Base-by-base conservation (phyloP, 805 yeast genomes). In the Scheffersomyces stipitis region DNA sequence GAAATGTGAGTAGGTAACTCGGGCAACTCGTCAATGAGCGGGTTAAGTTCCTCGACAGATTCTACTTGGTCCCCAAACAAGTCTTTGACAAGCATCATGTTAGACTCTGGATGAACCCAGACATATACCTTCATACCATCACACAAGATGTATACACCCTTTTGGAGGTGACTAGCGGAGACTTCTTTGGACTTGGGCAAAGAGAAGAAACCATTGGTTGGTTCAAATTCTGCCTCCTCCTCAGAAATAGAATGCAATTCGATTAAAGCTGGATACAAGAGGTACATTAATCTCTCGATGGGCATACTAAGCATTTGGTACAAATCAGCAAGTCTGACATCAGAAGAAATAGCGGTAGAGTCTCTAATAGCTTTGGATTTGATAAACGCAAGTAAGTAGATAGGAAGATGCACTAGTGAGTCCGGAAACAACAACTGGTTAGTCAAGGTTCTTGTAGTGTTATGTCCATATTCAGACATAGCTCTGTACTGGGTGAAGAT, bases 371-470 rank as follows among this genome's bases (percentile, higher is more conserved):
- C 80, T 36, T 69, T 73, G 1, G 84, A 56, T 56, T 91, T 93
- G 46, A 81, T 73, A 41, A 89, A 78, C 0, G 91, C 70, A 34
- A 89, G 68, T 33, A 85, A 54, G 48, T 76, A 80, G 49, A 81
- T 73, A 7, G 91, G 80, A 37, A 91, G 66, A 30, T 86, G 79
- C 40, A 78, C 78, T 49, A 93, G 66, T 7, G 91, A 78, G 30
- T 84, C 86, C 0, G 99, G 98, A 57, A 91, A 69, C 4, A 91
- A 73, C 42, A 93, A 66, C 52, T 85, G 88, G 9, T 80, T 76
- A 45, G 71, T 52, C 47, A 66, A 33, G 34, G 60, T 16, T 50
- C 66, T 36, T 46, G 63, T 41, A 46, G 52, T 26, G 55, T 67
- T 38, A 59, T 69, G 76, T 6, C 58, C 57, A 17, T 53, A 45